Percentiles rank a stretch among this genome's conserved stretches.
These are phyloP conservation scores for Fusarium sp. DNA, from an alignment of 2,329 filamentous ascomycete genomes.

Conservation along the genomic window DNA sequence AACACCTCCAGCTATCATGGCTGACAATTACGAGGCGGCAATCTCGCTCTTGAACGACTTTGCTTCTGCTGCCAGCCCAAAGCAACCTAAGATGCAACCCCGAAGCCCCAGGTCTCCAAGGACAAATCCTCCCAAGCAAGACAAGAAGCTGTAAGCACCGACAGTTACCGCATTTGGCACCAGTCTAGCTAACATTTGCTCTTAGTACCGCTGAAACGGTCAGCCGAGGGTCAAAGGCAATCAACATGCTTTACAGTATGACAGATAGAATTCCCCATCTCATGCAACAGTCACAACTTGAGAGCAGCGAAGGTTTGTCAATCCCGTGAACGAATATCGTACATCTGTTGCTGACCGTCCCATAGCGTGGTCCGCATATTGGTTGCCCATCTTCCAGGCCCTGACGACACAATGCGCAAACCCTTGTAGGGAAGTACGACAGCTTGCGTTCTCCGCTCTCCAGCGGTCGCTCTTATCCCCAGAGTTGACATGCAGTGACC, in stretches of 20 bases:
- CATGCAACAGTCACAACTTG: constrained; percentile 93
- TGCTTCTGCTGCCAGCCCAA: constrained; percentile 82
- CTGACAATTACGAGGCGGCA: constrained; percentile 94
- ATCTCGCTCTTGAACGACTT: constrained; percentile 90
- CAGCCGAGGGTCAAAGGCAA: constrained; percentile 80
- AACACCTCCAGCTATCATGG: constrained; percentile 84
- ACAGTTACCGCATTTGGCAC: neutral
- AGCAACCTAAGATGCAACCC: constrained; percentile 76
- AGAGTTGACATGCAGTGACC: constrained; percentile 83
- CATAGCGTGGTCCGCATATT: constrained; percentile 94
- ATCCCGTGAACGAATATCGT: too few species aligned
- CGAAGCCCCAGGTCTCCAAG: constrained; percentile 64
- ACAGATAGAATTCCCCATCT: constrained; percentile 84
- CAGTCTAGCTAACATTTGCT: neutral
- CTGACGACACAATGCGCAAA: constrained; percentile 93
- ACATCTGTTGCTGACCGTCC: constrained; percentile 23
- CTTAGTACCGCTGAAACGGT: constrained; percentile 66
- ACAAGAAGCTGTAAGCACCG: constrained; percentile 44
- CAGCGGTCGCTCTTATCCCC: constrained; percentile 88
- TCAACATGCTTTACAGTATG: constrained; percentile 84
- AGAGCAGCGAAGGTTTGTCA: constrained; percentile 80
- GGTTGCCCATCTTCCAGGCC: constrained; percentile 93
- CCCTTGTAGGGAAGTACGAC: constrained; percentile 90
- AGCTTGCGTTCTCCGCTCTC: constrained; percentile 86
- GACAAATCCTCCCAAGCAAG: constrained; percentile 44